A percentile compares a stretch with the other conserved stretches of the same genome.
phyloP scores from a whole-genome alignment of 108 stramenopile genomes.

The Skeletonema marinoi region DNA sequence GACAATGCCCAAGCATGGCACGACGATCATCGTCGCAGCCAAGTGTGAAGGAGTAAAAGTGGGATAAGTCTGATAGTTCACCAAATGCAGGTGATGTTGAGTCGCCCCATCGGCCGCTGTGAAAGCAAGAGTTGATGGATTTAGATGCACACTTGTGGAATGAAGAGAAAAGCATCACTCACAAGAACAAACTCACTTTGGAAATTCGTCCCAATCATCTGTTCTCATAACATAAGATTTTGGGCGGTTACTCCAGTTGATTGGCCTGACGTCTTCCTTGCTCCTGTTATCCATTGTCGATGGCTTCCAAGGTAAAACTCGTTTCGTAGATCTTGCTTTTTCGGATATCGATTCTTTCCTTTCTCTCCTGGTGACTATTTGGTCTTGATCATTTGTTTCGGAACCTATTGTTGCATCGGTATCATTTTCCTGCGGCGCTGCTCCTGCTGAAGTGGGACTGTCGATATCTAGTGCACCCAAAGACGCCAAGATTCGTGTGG shows the following conservation, averaged over 20 bases:
- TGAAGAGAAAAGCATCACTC: not conserved
- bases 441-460: conserved; percentile 2
- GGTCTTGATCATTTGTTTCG: conserved; percentile 3
- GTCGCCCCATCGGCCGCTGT: conserved; percentile 94
- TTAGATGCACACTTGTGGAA: not conserved
- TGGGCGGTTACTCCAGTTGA: conserved; percentile 98
- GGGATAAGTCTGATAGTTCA: conserved; percentile 84
- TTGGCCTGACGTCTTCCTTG: conserved; percentile 92
- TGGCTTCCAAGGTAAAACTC: conserved; percentile 81
- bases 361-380: conserved; percentile 25
- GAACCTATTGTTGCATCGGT: not conserved
- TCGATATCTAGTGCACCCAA: conserved; percentile 53
- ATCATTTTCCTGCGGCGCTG: not conserved
- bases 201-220: conserved; percentile 97
- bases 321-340: conserved; percentile 14
- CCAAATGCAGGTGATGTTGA: conserved; percentile 91
- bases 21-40: conserved; percentile 87
- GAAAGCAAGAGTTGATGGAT: not conserved
- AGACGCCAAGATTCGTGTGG: conserved; percentile 67
- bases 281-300: conserved; percentile 68
- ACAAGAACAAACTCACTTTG: conserved; percentile 26
- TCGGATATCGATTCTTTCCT: conserved; percentile 36
- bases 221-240: conserved; percentile 93
- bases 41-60: conserved; percentile 85
- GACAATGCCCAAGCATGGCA: conserved; percentile 92